Evolutionary conservation across 306 rosid genomes (phyloP).

Genomic region (Fragaria nilgerrensis): DNA sequence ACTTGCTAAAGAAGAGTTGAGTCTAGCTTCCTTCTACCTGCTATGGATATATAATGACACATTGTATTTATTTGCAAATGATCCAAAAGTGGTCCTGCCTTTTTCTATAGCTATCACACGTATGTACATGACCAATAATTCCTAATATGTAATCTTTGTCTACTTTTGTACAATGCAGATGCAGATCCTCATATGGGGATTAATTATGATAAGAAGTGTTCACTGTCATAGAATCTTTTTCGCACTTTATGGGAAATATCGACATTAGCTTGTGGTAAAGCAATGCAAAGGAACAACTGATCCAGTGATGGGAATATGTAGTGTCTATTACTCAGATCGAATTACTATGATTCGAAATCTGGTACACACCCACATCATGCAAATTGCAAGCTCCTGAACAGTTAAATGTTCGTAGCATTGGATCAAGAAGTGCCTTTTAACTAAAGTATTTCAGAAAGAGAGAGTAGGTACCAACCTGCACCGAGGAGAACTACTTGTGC

Average conservation of each 20-base stretch:
- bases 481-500: conserved; percentile 94
- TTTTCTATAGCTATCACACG: not conserved
- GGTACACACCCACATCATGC: not conserved
- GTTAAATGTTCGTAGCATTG: conserved; percentile 1
- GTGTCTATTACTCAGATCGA: not conserved
- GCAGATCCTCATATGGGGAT: not conserved
- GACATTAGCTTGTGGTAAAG: conserved; percentile 1
- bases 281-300: conserved; percentile 8
- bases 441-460: conserved; percentile 18
- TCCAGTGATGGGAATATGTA: not conserved
- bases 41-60: not conserved
- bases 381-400: not conserved
- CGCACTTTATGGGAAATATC: not conserved
- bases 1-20: not conserved
- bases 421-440: conserved; percentile 2
- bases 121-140: conserved; percentile 2
- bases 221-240: not conserved
- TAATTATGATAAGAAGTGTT: not conserved
- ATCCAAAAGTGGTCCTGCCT: not conserved
- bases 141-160: not conserved
- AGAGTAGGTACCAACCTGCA: conserved; percentile 61
- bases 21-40: not conserved
- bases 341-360: not conserved
- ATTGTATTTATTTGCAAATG: not conserved
- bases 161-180: not conserved